These are phyloP conservation scores for Cylindrotheca closterium DNA, from an alignment of 108 stramenopile species.

Conservation along the genomic window DNA sequence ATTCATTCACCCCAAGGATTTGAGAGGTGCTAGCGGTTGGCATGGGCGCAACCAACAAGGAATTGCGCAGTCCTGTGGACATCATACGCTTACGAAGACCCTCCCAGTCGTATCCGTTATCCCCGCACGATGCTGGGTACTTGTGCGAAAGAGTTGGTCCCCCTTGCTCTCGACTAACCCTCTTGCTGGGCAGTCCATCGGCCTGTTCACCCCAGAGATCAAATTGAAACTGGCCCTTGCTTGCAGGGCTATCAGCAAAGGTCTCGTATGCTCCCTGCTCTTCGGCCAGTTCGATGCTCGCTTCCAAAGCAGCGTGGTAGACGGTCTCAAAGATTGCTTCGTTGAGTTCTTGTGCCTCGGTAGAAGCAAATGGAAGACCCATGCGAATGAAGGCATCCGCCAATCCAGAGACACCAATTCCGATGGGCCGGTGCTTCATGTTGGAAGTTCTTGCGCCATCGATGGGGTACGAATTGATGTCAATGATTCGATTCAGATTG, in stretches of 20 bases:
- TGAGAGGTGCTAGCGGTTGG: conserved; percentile 98
- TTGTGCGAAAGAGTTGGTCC: background rate
- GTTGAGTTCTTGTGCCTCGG: conserved; percentile 85
- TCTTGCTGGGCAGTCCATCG: conserved; percentile 57
- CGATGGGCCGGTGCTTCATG: conserved; percentile 92
- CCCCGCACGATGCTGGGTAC: conserved; percentile 33
- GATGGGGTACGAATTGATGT: conserved; percentile 92
- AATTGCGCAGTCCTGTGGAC: conserved; percentile 85
- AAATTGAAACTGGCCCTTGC: conserved; percentile 88
- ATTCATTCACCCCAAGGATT: conserved; percentile 97
- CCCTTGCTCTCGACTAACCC: conserved; percentile 19
- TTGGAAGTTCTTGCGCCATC: conserved; percentile 86
- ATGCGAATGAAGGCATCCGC: conserved; percentile 93
- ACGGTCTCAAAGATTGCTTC: conserved; percentile 96
- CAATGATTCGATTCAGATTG: conserved; percentile 95
- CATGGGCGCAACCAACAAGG: conserved; percentile 96
- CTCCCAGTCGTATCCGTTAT: conserved; percentile 87
- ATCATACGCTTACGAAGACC: conserved; percentile 72
- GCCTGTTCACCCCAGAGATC: conserved; percentile 89
- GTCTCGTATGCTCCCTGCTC: conserved; percentile 85
- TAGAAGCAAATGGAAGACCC: conserved; percentile 89
- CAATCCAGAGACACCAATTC: conserved; percentile 95
- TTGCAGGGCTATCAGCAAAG: conserved; percentile 90
- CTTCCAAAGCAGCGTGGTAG: conserved; percentile 93
- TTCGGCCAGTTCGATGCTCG: conserved; percentile 89